phyloP scores from a whole-genome alignment of 805 yeast genomes.

The Hanseniaspora singularis region DNA sequence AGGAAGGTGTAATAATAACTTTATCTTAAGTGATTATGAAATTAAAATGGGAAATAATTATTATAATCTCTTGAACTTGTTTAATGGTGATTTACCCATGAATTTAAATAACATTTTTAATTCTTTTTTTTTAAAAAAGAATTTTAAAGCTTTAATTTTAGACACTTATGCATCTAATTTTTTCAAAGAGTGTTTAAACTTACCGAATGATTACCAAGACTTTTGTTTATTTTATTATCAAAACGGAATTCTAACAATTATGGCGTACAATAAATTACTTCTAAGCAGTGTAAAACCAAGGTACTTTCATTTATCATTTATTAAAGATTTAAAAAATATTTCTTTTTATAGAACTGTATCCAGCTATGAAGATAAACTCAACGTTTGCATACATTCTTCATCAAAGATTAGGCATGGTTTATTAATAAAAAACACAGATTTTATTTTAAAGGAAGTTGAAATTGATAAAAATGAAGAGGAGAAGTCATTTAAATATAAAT shows the following conservation, averaged over 20 bases:
- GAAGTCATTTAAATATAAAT: background rate
- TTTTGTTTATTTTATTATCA: background rate
- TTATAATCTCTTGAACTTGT: constrained; percentile 2
- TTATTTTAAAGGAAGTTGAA: background rate
- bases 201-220: background rate
- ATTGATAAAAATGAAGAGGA: background rate
- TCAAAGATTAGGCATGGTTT: background rate
- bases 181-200: background rate
- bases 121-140: background rate
- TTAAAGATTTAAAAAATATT: constrained; percentile 3
- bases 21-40: constrained; percentile 3
- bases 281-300: background rate
- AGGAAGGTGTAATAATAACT: background rate
- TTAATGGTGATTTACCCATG: constrained; percentile 6
- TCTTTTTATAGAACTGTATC: background rate
- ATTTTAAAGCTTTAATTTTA: background rate
- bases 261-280: background rate
- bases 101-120: background rate
- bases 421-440: background rate
- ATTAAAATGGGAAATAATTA: constrained; percentile 3
- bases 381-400: background rate
- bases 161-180: background rate
- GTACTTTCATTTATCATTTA: constrained; percentile 1
- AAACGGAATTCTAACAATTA: background rate
- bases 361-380: background rate